A percentile compares a stretch with the other conserved stretches of the same genome.
phyloP scores from a whole-genome alignment of 2,329 filamentous ascomycete species.

The Trichoderma sp. region DNA sequence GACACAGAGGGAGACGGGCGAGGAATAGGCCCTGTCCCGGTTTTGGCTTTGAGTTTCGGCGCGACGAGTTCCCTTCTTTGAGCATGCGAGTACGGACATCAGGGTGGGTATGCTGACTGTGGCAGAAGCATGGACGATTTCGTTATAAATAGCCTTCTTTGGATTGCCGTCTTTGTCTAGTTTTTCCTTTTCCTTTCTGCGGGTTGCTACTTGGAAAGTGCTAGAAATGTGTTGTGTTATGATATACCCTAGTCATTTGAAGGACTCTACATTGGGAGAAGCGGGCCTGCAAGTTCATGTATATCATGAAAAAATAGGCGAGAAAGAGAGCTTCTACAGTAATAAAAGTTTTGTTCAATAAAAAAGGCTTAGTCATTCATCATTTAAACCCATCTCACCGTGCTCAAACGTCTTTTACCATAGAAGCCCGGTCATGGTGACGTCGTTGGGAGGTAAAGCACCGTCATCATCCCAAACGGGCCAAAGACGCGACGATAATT shows the following conservation, averaged over 20 bases:
- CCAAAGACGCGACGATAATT: neutral
- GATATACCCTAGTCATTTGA: neutral
- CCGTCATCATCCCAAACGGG: neutral
- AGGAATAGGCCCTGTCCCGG: neutral
- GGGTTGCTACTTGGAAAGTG: neutral
- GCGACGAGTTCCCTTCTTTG: neutral
- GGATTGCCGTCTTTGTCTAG: neutral
- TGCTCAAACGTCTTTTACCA: neutral
- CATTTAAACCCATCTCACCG: neutral
- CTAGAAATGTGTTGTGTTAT: neutral
- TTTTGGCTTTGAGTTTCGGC: neutral
- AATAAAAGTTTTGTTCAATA: neutral
- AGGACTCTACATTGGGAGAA: neutral
- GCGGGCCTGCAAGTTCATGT: too few species aligned
- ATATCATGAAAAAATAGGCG: neutral
- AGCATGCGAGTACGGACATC: neutral
- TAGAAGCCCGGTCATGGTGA: conserved; percentile 1
- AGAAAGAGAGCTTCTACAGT: neutral
- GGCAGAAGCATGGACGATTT: too few species aligned
- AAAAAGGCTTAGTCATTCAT: neutral
- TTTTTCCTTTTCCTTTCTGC: too few species aligned
- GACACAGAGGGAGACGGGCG: neutral
- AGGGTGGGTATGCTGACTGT: too few species aligned
- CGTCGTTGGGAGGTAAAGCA: conserved; percentile 1
- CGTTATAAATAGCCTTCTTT: too few species aligned